phyloP scores from a whole-genome alignment of 441 rosid species.

The Biscutella laevigata region DNA sequence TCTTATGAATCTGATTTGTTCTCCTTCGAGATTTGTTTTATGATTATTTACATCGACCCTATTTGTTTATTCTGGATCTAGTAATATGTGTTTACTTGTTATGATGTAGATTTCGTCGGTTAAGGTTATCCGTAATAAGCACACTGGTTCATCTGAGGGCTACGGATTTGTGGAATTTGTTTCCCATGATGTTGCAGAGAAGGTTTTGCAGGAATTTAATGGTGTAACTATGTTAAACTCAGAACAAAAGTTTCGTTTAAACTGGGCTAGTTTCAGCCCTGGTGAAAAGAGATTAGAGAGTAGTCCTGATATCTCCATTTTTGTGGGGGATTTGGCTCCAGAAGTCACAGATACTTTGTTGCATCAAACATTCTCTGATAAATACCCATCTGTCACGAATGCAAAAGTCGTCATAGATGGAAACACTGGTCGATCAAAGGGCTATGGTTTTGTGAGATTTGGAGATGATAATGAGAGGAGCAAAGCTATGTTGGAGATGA shows the following conservation, averaged over 20 bases:
- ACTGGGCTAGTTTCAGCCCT: slow-evolving; percentile 84
- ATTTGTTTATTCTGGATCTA: background rate
- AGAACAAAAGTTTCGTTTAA: slow-evolving; percentile 71
- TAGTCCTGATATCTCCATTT: slow-evolving; percentile 78
- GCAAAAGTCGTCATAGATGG: slow-evolving; percentile 87
- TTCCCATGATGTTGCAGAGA: slow-evolving; percentile 72
- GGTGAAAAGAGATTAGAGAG: slow-evolving; percentile 74
- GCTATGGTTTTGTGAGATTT: slow-evolving; percentile 93
- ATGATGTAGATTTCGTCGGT: slow-evolving; percentile 61
- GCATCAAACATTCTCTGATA: slow-evolving; percentile 56
- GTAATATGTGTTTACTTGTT: background rate
- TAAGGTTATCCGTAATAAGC: slow-evolving; percentile 88
- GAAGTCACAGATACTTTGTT: slow-evolving; percentile 74
- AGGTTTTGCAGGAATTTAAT: slow-evolving; percentile 57
- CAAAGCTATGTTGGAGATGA: slow-evolving; percentile 79
- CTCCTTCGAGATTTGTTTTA: background rate
- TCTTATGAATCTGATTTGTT: background rate
- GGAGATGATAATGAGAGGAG: slow-evolving; percentile 74
- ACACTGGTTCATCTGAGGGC: slow-evolving; percentile 72
- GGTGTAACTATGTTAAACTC: slow-evolving; percentile 59
- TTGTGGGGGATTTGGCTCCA: slow-evolving; percentile 89
- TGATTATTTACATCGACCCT: background rate
- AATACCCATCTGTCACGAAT: slow-evolving; percentile 73
- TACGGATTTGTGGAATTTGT: slow-evolving; percentile 86
- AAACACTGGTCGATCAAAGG: slow-evolving; percentile 81